A percentile compares a stretch with the other conserved stretches of the same genome.
These are phyloP conservation scores for Asterionellopsis glacialis DNA, from an alignment of 108 stramenopile genomes.

Conservation along the genomic window DNA sequence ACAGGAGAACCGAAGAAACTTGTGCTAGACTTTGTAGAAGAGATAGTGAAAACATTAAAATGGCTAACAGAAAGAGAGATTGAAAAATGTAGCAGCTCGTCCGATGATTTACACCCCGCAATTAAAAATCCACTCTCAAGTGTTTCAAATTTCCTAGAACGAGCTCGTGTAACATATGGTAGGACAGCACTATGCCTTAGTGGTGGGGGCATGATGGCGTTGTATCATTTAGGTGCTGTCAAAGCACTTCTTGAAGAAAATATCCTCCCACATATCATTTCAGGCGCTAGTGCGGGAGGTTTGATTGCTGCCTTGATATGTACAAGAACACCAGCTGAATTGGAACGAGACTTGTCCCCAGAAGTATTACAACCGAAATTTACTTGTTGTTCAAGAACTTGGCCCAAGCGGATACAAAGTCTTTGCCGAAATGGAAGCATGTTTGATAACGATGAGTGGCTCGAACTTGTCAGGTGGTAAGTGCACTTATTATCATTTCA, in stretches of 20 bases:
- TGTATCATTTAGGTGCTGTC: slow-evolving; percentile 92
- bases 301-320: slow-evolving; percentile 91
- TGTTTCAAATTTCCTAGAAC: slow-evolving; percentile 61
- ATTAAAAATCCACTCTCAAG: background rate
- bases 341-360: slow-evolving; percentile 57
- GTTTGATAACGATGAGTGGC: slow-evolving; percentile 75
- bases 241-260: slow-evolving; percentile 76
- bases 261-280: slow-evolving; percentile 88
- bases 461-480: slow-evolving; percentile 50
- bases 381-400: slow-evolving; percentile 59
- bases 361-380: slow-evolving; percentile 48
- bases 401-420: slow-evolving; percentile 51
- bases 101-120: background rate
- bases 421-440: slow-evolving; percentile 49
- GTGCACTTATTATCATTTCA: background rate
- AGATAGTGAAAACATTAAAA: slow-evolving; percentile 60
- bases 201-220: slow-evolving; percentile 93
- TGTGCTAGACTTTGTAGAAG: slow-evolving; percentile 67
- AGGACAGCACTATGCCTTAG: slow-evolving; percentile 90
- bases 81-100: background rate
- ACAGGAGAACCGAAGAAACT: slow-evolving; percentile 74
- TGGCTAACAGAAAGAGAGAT: slow-evolving; percentile 57
- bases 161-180: slow-evolving; percentile 92
- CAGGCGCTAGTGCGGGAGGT: slow-evolving; percentile 91
- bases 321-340: slow-evolving; percentile 87